phyloP scores from a whole-genome alignment of 129 eudicot species.

The carrot (Daucus carota) region DNA sequence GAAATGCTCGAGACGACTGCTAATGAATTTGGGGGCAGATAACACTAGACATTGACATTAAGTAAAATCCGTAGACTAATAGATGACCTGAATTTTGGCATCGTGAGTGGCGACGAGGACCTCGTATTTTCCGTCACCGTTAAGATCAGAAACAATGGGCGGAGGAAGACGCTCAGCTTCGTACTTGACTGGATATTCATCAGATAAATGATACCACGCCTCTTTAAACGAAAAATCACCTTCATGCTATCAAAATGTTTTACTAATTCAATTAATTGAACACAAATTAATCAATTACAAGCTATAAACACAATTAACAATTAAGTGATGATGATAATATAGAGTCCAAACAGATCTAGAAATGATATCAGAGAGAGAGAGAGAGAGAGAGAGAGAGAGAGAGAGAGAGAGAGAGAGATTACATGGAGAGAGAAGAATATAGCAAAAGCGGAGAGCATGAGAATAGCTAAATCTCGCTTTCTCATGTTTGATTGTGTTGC shows the following conservation, averaged over 20 bases:
- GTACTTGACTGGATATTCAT: conserved; percentile 82
- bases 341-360: conserved; percentile 17
- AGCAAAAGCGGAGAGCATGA: conserved; percentile 91
- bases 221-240: conserved; percentile 92
- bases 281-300: not conserved
- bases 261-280: not conserved
- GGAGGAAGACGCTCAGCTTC: conserved; percentile 97
- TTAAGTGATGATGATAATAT: not conserved
- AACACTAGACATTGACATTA: too few relatives aligned
- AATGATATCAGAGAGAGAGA: not conserved
- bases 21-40: too few relatives aligned
- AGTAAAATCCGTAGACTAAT: too few relatives aligned
- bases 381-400: not conserved
- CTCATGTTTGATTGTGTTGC: conserved; percentile 41
- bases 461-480: conserved; percentile 94
- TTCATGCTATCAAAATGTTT: conserved; percentile 48
- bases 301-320: not conserved
- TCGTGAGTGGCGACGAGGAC: conserved; percentile 87
- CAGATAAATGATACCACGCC: conserved; percentile 87
- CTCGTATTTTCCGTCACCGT: conserved; percentile 87
- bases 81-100: conserved; percentile 69
- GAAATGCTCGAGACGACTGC: too few relatives aligned
- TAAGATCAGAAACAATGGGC: conserved; percentile 86
- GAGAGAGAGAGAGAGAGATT: not conserved
- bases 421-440: conserved; percentile 97